Evolutionary conservation across 2,329 filamentous ascomycete genomes (phyloP).

Genomic region (Colletotrichum eleusines): DNA sequence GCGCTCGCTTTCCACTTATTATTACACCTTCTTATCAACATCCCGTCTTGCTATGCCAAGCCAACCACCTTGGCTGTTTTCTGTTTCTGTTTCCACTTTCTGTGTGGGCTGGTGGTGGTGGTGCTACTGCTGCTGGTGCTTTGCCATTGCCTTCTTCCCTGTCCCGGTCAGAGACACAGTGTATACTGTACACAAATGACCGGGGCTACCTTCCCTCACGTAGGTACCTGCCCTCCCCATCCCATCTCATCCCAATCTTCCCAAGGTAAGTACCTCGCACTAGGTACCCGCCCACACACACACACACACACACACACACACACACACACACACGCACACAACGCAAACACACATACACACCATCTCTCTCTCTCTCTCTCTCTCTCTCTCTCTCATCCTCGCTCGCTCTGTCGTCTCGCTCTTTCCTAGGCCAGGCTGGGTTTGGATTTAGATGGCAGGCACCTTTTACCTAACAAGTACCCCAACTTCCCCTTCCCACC

Average conservation of each 20-base stretch:
- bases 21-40: constrained; percentile 26
- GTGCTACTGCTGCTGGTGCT: too few relatives aligned
- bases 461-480: constrained; percentile 42
- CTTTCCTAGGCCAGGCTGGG: constrained; percentile 34
- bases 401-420: constrained; percentile 16
- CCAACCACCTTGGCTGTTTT: constrained; percentile 15
- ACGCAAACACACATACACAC: constrained; percentile 9
- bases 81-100: constrained; percentile 13
- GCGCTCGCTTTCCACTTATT: not conserved
- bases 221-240: not conserved
- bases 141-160: constrained; percentile 5
- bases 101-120: too few relatives aligned
- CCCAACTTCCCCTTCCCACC: constrained; percentile 40
- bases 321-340: constrained; percentile 22
- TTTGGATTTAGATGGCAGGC: constrained; percentile 32
- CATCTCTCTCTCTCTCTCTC: not conserved
- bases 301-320: constrained; percentile 14
- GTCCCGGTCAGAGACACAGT: not conserved
- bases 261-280: constrained; percentile 17
- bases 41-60: constrained; percentile 1
- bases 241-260: not conserved
- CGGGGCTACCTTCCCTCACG: constrained; percentile 7
- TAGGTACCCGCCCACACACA: constrained; percentile 37
- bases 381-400: constrained; percentile 17
- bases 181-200: constrained; percentile 1